phyloP scores from a whole-genome alignment of 805 yeast species.

The Blastobotrys chiropterorum region DNA sequence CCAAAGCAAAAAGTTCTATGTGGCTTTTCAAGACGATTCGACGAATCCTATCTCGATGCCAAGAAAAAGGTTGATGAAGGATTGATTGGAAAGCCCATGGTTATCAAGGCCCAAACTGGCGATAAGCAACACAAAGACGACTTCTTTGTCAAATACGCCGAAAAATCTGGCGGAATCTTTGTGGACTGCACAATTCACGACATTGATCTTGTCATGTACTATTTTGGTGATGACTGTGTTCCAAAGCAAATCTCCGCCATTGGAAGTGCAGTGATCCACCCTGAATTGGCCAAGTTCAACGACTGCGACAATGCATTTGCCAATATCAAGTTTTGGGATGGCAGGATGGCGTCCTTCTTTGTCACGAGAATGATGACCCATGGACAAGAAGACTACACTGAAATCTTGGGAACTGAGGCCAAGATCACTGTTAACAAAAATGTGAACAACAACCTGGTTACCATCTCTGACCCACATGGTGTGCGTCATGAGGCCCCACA shows the following conservation, averaged over 20 bases:
- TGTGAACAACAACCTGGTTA: slow-evolving; percentile 11
- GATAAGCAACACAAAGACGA: slow-evolving; percentile 13
- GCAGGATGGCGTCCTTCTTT: slow-evolving; percentile 13
- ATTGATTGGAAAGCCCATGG: slow-evolving; percentile 16
- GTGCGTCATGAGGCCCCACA: slow-evolving; percentile 17
- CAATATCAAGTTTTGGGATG: slow-evolving; percentile 16
- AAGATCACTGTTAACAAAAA: slow-evolving; percentile 11
- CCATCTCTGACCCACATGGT: slow-evolving; percentile 17
- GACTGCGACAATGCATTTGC: slow-evolving; percentile 22
- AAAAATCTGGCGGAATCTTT: slow-evolving; percentile 24
- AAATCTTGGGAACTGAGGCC: slow-evolving; percentile 22
- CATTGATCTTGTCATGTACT: slow-evolving; percentile 18
- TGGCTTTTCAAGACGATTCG: slow-evolving; percentile 21
- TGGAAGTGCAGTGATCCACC: slow-evolving; percentile 19
- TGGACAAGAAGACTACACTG: slow-evolving; percentile 21
- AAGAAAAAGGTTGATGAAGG: slow-evolving; percentile 14
- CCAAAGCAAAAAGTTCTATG: slow-evolving; percentile 19
- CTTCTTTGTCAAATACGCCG: slow-evolving; percentile 18
- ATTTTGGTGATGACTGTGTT: slow-evolving; percentile 15
- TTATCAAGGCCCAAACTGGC: slow-evolving; percentile 19
- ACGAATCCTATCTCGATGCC: slow-evolving; percentile 15
- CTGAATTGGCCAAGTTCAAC: slow-evolving; percentile 18
- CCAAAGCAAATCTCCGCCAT: slow-evolving; percentile 18
- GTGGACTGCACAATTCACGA: slow-evolving; percentile 23
- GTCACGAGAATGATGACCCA: slow-evolving; percentile 20